Evolutionary conservation across 441 rosid species (phyloP).

Genomic region (Lepidium campestre): DNA sequence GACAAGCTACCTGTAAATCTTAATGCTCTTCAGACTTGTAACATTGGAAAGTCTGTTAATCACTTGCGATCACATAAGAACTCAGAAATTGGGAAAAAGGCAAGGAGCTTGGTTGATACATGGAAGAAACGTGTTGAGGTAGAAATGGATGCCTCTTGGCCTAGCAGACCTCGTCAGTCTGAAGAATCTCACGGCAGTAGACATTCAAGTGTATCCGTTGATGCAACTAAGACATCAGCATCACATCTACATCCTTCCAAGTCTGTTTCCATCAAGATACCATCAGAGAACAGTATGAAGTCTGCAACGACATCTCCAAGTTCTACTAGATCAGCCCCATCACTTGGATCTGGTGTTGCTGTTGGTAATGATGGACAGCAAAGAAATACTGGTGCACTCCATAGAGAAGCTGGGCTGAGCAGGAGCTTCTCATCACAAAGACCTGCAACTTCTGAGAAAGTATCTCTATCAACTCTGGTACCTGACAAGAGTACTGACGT

Average conservation of each 20-base stretch:
- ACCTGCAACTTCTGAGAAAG: slow-evolving; percentile 50
- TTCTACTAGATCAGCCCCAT: slow-evolving; percentile 44
- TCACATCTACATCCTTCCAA: slow-evolving; percentile 56
- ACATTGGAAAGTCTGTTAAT: slow-evolving; percentile 95
- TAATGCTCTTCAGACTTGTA: slow-evolving; percentile 83
- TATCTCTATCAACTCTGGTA: slow-evolving; percentile 32
- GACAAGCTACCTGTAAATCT: slow-evolving; percentile 94
- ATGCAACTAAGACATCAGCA: slow-evolving; percentile 45
- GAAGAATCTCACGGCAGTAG: slow-evolving; percentile 54
- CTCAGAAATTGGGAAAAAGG: slow-evolving; percentile 85
- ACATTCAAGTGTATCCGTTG: slow-evolving; percentile 55
- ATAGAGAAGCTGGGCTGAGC: slow-evolving; percentile 39
- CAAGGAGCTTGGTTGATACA: slow-evolving; percentile 88
- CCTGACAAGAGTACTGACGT: slow-evolving; percentile 51
- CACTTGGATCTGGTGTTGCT: slow-evolving; percentile 35
- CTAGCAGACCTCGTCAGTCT: slow-evolving; percentile 48
- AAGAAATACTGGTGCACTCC: slow-evolving; percentile 42
- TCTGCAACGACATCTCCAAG: slow-evolving; percentile 50
- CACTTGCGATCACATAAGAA: slow-evolving; percentile 79
- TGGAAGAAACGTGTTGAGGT: slow-evolving; percentile 99
- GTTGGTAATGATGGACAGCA: slow-evolving; percentile 23
- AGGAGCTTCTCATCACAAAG: slow-evolving; percentile 46
- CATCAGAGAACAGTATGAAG: slow-evolving; percentile 42
- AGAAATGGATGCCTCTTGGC: slow-evolving; percentile 87
- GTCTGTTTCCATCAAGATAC: slow-evolving; percentile 48